A percentile compares a stretch with the other conserved stretches of the same genome.
These are phyloP conservation scores for Colletotrichum truncatum DNA, from an alignment of 2,329 filamentous ascomycete genomes.

Conservation along the genomic window DNA sequence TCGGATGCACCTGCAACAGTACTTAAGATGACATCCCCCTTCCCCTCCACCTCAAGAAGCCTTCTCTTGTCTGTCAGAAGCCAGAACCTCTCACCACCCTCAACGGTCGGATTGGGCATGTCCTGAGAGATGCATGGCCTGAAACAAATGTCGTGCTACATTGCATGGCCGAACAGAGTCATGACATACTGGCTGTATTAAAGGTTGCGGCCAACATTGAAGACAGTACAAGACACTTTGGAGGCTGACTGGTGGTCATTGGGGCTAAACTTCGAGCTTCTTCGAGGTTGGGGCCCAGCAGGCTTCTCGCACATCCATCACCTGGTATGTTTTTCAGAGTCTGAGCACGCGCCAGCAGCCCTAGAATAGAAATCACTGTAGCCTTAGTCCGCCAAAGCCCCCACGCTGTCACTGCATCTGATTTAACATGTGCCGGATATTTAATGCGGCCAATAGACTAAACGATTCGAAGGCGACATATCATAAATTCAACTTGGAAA, in stretches of 20 bases:
- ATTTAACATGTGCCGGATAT: neutral
- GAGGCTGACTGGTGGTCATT: neutral
- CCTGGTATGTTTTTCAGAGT: neutral
- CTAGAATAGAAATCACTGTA: neutral
- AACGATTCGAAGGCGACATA: no score
- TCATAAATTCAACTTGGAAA: neutral
- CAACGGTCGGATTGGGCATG: slow-evolving; percentile 19
- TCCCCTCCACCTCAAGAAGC: neutral
- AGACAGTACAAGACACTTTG: neutral
- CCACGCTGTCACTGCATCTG: neutral
- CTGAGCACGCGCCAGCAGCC: neutral
- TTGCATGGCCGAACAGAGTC: neutral
- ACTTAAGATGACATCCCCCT: slow-evolving; percentile 17
- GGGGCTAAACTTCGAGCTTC: neutral
- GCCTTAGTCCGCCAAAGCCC: neutral
- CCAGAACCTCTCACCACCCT: neutral
- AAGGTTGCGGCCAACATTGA: neutral
- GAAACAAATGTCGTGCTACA: slow-evolving; percentile 18
- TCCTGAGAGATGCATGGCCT: slow-evolving; percentile 18
- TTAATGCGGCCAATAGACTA: neutral
- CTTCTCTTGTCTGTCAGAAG: slow-evolving; percentile 14
- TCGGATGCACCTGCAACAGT: neutral
- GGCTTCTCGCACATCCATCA: no score
- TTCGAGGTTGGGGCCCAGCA: neutral
- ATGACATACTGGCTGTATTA: neutral